These are phyloP conservation scores for Naegleria lovaniensis DNA, from an alignment of 208 protist genomes.

Conservation along the genomic window DNA sequence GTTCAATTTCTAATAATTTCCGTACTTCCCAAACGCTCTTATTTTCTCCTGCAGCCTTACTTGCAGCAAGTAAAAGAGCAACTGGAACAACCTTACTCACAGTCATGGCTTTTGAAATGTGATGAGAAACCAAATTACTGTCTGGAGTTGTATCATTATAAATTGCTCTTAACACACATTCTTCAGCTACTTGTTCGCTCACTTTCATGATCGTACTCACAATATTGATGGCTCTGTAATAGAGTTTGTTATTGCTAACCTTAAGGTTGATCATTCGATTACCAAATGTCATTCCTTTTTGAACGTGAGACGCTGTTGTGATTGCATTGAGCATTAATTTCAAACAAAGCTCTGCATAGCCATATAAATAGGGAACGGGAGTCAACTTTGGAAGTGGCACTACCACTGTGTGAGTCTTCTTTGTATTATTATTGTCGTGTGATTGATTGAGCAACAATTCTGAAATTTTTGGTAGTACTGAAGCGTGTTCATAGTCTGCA, in stretches of 20 bases:
- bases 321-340: slow-evolving; percentile 44
- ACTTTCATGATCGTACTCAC: not conserved
- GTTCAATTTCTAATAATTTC: not conserved
- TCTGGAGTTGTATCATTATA: not conserved
- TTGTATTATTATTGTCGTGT: no score
- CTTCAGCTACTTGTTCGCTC: not conserved
- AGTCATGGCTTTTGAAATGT: not conserved
- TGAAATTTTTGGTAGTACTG: not conserved
- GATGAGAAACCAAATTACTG: not conserved
- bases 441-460: no score
- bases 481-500: no score
- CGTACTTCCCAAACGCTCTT: not conserved
- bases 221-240: slow-evolving; percentile 27
- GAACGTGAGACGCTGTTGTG: slow-evolving; percentile 36
- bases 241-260: slow-evolving; percentile 39
- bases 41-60: not conserved
- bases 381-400: not conserved
- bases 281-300: slow-evolving; percentile 19
- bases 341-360: slow-evolving; percentile 28
- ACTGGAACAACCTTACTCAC: slow-evolving; percentile 22
- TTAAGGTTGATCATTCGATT: slow-evolving; percentile 38
- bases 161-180: slow-evolving; percentile 4
- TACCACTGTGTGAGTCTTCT: not conserved
- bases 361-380: slow-evolving; percentile 10
- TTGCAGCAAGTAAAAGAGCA: slow-evolving; percentile 9